Base-by-base conservation (phyloP, 2,329 filamentous ascomycete species). In the Alternaria brassicicola region DNA sequence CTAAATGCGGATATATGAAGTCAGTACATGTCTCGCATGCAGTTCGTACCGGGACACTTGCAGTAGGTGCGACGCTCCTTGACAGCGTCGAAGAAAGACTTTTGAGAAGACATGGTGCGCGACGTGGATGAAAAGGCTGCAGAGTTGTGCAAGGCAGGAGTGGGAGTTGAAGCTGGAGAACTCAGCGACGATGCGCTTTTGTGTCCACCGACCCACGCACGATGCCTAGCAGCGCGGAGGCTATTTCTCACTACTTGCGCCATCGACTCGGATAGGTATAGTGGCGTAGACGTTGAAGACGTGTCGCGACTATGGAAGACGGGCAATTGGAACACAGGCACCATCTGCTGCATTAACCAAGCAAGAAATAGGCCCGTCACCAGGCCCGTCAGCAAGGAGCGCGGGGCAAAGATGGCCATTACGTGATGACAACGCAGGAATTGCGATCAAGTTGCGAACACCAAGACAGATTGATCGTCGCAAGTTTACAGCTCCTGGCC, bases 11-110 rank as follows among this genome's bases (percentile, higher is more conserved):
- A n/a, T n/a, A n/a, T n/a, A n/a, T n/a, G n/a, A n/a, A n/a, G n/a
- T n/a, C n/a, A n/a, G n/a, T n/a, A n/a, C n/a, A n/a, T n/a, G n/a
- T n/a, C 25, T 26, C 25, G 8, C 25, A 26, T 26, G 25, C 25
- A 26, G 25, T 26, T 26, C 8, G 25, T 26, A n/a, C n/a, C n/a
- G n/a, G n/a, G n/a, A n/a, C n/a, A n/a, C n/a, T n/a, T n/a, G n/a
- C n/a, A 92, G 83, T 84, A 79, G 74, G 86, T 85, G 78, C 90
- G 89, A 75, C 91, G 89, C 76, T 80, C 76, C 81, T 87, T 85
- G 82, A 90, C 76, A 73, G 87, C 84, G 62, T 88, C 82, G 76
- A 92, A 78, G 80, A 92, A 82, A 62, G 81, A 38, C 70, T 77
- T 77, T 21, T 65, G 57, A 38, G 51, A 31, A 48, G 78, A 69